Evolutionary conservation across 2,329 filamentous ascomycete species (phyloP).

Genomic region (Pseudogymnoascus verrucosus): DNA sequence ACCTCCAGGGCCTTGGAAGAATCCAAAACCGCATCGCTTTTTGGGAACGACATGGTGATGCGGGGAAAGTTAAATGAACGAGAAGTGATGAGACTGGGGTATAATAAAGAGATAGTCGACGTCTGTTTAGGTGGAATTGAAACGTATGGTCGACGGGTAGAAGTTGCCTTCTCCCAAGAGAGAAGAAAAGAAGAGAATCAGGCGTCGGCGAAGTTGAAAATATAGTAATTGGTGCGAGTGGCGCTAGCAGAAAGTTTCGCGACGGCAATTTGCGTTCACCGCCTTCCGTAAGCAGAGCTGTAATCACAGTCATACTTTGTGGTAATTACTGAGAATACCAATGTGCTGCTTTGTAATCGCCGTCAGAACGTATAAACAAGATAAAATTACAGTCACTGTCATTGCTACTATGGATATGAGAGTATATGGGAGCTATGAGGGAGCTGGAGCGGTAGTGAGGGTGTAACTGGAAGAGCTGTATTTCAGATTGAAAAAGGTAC

Average conservation of each 20-base stretch:
- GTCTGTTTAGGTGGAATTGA: constrained; percentile 32
- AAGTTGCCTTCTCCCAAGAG: constrained; percentile 49
- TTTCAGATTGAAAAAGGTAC: not conserved
- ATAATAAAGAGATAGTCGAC: constrained; percentile 33
- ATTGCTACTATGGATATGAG: not conserved
- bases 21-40: constrained; percentile 36
- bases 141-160: constrained; percentile 50
- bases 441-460: not conserved
- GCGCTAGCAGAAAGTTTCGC: constrained; percentile 10
- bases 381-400: not conserved
- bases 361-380: not conserved
- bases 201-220: not conserved
- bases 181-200: constrained; percentile 34
- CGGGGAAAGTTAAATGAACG: constrained; percentile 33
- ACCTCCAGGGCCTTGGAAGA: constrained; percentile 68
- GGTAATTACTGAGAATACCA: not conserved
- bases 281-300: not conserved
- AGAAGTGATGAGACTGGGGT: constrained; percentile 17
- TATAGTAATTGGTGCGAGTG: not conserved
- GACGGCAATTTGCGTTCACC: constrained; percentile 7
- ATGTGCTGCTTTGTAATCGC: not conserved
- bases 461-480: not conserved
- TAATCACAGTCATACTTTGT: not conserved
- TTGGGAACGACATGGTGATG: constrained; percentile 37
- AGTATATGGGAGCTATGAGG: not conserved